A percentile compares a stretch with the other conserved stretches of the same genome.
These are phyloP conservation scores for Salisapilia sapeloensis DNA, from an alignment of 352 stramenopile species.

Conservation along the genomic window DNA sequence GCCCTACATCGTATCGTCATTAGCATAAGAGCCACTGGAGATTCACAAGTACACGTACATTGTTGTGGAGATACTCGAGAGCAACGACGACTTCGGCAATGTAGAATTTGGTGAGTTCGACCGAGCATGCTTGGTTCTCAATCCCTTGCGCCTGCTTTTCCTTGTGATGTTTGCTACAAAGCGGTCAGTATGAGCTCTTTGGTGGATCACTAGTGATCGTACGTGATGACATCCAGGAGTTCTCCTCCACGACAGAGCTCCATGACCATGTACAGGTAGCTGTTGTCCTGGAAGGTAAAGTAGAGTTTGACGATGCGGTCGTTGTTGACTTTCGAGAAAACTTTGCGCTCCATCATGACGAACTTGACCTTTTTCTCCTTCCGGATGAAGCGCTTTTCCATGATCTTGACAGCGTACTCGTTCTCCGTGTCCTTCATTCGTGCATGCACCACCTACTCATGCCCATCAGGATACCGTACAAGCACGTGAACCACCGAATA, in stretches of 20 bases:
- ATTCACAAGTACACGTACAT: conserved; percentile 10
- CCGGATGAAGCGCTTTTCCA: conserved; percentile 84
- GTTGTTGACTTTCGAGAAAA: conserved; percentile 80
- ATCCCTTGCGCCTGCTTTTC: conserved; percentile 26
- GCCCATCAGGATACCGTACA: not conserved
- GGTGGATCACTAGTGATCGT: conserved; percentile 1
- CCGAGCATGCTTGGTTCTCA: conserved; percentile 47
- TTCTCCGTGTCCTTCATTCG: conserved; percentile 78
- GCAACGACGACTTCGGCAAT: conserved; percentile 88
- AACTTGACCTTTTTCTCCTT: conserved; percentile 87
- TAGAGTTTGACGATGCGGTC: conserved; percentile 83
- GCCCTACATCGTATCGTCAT: conserved; percentile 17
- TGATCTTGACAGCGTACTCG: conserved; percentile 85
- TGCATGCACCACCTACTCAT: conserved; percentile 52
- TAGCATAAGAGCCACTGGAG: not conserved
- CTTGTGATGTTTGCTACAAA: conserved; percentile 57
- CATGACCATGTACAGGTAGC: conserved; percentile 85
- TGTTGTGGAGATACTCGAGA: conserved; percentile 89
- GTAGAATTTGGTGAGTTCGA: conserved; percentile 84
- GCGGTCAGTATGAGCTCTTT: no score
- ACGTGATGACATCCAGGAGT: conserved; percentile 78
- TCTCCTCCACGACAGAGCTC: conserved; percentile 77
- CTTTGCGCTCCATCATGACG: conserved; percentile 84
- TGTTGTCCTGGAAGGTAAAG: conserved; percentile 82
- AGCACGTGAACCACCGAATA: conserved; percentile 1